Conservation (phyloP, 805 yeast species). For the Candida coleopterorum region DNA sequence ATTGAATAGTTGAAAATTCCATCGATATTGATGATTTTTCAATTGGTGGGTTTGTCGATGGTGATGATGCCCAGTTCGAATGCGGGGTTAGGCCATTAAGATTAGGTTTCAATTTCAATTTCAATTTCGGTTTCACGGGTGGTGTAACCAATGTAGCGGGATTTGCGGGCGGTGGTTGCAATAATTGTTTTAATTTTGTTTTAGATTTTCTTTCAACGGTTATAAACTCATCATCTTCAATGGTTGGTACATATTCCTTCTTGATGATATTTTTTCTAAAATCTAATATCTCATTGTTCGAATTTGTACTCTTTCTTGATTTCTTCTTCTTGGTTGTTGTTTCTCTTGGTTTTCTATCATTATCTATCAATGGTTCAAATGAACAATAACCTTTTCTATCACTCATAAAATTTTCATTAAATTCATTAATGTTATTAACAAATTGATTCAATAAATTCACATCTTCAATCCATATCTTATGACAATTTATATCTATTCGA, state of each 20-base stretch:
- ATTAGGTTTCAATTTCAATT: slow-evolving; percentile 6
- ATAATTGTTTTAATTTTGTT: slow-evolving; percentile 12
- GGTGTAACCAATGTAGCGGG: neutral
- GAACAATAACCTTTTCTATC: slow-evolving; percentile 27
- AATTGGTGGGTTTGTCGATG: neutral
- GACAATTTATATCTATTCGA: slow-evolving; percentile 15
- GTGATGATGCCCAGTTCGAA: neutral
- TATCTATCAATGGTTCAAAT: slow-evolving; percentile 35
- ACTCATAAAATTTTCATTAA: slow-evolving; percentile 30
- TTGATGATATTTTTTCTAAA: slow-evolving; percentile 17
- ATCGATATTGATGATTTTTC: neutral
- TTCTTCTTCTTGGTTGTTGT: slow-evolving; percentile 16
- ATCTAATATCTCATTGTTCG: slow-evolving; percentile 17
- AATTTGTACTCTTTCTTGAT: slow-evolving; percentile 22
- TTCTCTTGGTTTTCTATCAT: slow-evolving; percentile 14
- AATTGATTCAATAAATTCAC: slow-evolving; percentile 20
- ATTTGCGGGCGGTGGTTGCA: slow-evolving; percentile 8
- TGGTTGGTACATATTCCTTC: neutral
- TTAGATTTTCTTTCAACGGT: slow-evolving; percentile 18
- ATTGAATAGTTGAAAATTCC: neutral
- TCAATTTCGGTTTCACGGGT: too few relatives aligned
- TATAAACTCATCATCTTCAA: slow-evolving; percentile 18
- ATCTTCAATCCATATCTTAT: slow-evolving; percentile 17
- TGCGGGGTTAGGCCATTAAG: too few relatives aligned
- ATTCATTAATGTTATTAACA: slow-evolving; percentile 14